Evolutionary conservation across 768 basidiomycete genomes (phyloP).

Genomic region (Gloeophyllum trabeum): DNA sequence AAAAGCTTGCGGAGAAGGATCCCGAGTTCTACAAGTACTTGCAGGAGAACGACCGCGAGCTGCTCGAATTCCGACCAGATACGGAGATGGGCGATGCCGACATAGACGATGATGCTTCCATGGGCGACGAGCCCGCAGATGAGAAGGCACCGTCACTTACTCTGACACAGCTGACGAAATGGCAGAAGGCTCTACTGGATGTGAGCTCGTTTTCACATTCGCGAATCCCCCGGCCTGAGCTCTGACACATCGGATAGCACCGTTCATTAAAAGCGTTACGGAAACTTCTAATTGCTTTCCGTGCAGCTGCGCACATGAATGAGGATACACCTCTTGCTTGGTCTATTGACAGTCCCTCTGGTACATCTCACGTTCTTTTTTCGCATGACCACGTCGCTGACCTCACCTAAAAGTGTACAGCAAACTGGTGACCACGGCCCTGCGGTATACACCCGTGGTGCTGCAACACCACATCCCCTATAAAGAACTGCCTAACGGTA

Average conservation of each 20-base stretch:
- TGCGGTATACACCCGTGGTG: conserved; percentile 86
- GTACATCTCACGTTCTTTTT: conserved; percentile 25
- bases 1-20: conserved; percentile 87
- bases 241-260: conserved; percentile 36
- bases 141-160: conserved; percentile 47
- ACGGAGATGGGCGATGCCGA: conserved; percentile 30
- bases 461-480: conserved; percentile 82
- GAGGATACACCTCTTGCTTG: conserved; percentile 78
- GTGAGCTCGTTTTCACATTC: conserved; percentile 24
- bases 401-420: conserved; percentile 60
- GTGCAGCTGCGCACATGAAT: conserved; percentile 84
- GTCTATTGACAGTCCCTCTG: conserved; percentile 73
- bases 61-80: conserved; percentile 91
- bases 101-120: conserved; percentile 32
- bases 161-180: conserved; percentile 55
- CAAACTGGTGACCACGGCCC: conserved; percentile 78
- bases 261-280: conserved; percentile 76
- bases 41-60: conserved; percentile 86
- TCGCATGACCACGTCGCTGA: conserved; percentile 3
- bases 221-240: background rate
- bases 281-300: conserved; percentile 82
- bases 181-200: conserved; percentile 87
- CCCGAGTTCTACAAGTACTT: conserved; percentile 99
- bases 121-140: conserved; percentile 34
- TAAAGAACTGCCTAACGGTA: conserved; percentile 72